Evolutionary conservation across 2,329 filamentous ascomycete species (phyloP).

Genomic region (Zymoseptoria ardabiliae): DNA sequence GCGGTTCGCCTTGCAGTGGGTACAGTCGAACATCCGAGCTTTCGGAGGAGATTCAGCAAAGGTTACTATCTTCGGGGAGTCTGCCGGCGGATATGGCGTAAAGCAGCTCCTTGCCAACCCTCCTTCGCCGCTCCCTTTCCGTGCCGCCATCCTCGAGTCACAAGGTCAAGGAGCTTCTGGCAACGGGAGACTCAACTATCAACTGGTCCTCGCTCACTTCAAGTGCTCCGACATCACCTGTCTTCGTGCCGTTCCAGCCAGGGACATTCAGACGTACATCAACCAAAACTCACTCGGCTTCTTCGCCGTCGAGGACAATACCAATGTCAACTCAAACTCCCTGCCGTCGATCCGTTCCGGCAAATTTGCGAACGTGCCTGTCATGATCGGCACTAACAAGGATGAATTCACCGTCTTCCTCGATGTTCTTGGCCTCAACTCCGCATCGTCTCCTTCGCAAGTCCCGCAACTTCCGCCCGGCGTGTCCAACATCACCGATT

Average conservation of each 20-base stretch:
- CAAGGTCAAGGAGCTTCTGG: constrained; percentile 4
- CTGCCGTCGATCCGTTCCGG: constrained; percentile 8
- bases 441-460: not conserved
- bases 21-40: constrained; percentile 45
- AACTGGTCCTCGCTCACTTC: constrained; percentile 11
- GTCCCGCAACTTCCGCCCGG: too few species aligned
- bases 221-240: constrained; percentile 10
- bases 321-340: constrained; percentile 8
- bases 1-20: constrained; percentile 28
- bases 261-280: constrained; percentile 9
- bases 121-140: constrained; percentile 14
- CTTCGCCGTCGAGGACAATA: constrained; percentile 9
- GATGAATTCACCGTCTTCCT: constrained; percentile 22
- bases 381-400: constrained; percentile 22
- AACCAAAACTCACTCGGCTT: constrained; percentile 17
- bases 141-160: constrained; percentile 17
- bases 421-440: constrained; percentile 15
- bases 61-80: constrained; percentile 22
- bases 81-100: constrained; percentile 13
- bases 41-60: constrained; percentile 44
- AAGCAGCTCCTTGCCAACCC: constrained; percentile 14
- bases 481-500: too few species aligned
- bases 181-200: constrained; percentile 6
- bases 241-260: constrained; percentile 8
- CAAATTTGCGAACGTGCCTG: constrained; percentile 16